A percentile compares a stretch with the other conserved stretches of the same genome.
These are phyloP conservation scores for Streptanthus diversifolius DNA, from an alignment of 345 rosid genomes.

Conservation along the genomic window DNA sequence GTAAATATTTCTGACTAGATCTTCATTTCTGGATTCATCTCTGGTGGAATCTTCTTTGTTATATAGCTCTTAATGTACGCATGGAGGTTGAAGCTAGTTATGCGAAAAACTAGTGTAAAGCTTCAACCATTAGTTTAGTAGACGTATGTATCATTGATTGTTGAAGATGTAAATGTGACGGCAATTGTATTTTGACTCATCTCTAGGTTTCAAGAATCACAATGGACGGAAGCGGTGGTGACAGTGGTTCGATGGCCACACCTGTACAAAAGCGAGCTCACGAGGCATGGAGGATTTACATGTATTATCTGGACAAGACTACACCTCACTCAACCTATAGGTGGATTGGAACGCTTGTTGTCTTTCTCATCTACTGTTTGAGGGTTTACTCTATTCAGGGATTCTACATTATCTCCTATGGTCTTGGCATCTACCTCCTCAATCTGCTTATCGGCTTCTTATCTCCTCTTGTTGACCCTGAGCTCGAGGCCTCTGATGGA, in stretches of 20 bases:
- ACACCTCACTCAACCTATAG: slow-evolving; percentile 74
- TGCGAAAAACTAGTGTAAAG: background rate
- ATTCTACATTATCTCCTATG: slow-evolving; percentile 81
- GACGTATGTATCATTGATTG: background rate
- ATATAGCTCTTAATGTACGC: background rate
- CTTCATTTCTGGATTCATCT: background rate
- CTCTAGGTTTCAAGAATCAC: slow-evolving; percentile 35
- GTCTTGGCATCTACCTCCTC: slow-evolving; percentile 85
- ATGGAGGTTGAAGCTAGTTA: background rate
- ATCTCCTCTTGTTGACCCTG: slow-evolving; percentile 93
- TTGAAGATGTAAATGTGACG: slow-evolving; percentile 4
- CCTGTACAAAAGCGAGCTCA: slow-evolving; percentile 65
- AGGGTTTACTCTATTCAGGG: slow-evolving; percentile 79
- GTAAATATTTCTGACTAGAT: background rate
- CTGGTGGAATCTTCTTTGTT: background rate
- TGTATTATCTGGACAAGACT: slow-evolving; percentile 81
- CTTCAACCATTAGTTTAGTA: background rate
- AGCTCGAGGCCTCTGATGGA: slow-evolving; percentile 61
- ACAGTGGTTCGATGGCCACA: slow-evolving; percentile 46
- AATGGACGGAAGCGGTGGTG: slow-evolving; percentile 86
- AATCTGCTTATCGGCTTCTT: slow-evolving; percentile 90
- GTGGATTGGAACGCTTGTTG: slow-evolving; percentile 73
- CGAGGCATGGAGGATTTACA: slow-evolving; percentile 71
- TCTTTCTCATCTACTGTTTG: slow-evolving; percentile 52
- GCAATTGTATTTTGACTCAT: background rate